Base-by-base conservation (phyloP, 2,329 filamentous ascomycete species). In the Purpureocillium lavendulum region DNA sequence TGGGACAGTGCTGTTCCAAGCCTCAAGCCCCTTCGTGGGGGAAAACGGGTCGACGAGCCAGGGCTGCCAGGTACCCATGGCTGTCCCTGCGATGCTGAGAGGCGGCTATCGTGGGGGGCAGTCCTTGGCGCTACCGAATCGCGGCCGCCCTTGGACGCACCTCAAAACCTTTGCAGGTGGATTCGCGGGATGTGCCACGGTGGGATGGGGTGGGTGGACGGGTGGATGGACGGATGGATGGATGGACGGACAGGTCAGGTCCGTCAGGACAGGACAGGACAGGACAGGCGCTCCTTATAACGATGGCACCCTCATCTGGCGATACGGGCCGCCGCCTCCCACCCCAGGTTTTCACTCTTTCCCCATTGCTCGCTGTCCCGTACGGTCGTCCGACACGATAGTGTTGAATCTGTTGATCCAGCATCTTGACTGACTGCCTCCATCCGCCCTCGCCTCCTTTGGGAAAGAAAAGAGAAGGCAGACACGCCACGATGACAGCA, bases 401-500 rank as follows among this genome's bases (percentile, higher is more conserved):
- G n/a, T n/a, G n/a, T n/a, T n/a, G n/a, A n/a, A n/a, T n/a, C n/a
- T 26, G 21, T 10, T 26, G 21, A 26, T 26, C 21, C 21, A 26
- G 21, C 6, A 6, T 6, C 21, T 26, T 26, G 21, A 26, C 21
- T 26, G 21, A 5, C 21, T 6, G 6, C 10, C 10, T 26, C 21
- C 21, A 26, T 6, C 21, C 21, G 21, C 21, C 10, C 21, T 26
- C 21, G 21, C 10, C 21, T 26, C 10, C 6, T 26, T 10, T 10
- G 6, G 21, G 21, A 26, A 26, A 26, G 6, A 10, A 18, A 9
- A 28, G 21, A 18, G 15, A 12, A 35, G 24, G n/a, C n/a, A n/a
- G 26, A 15, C 15, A 30, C 36, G 14, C 14, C 21, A 35, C 18
- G 24, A 48, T 46, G 44, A 42, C 41, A n/a, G 42, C 44, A 28